Conservation (phyloP, 2,329 filamentous ascomycete genomes). For the Acephala macrosclerotiorum region DNA sequence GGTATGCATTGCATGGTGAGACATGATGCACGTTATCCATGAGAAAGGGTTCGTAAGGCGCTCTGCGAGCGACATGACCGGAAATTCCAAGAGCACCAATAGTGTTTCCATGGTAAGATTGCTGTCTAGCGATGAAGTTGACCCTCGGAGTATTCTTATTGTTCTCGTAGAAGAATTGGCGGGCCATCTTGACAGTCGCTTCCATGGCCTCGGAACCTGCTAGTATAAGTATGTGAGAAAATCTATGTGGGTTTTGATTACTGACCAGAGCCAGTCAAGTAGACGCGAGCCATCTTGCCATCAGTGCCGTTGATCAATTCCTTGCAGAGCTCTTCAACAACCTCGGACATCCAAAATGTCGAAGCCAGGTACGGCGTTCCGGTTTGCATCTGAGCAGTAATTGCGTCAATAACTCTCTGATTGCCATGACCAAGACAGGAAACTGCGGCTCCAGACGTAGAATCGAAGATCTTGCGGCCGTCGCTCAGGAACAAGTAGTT, state of each 20-base stretch:
- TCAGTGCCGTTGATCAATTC: slow-evolving; percentile 49
- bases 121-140: slow-evolving; percentile 68
- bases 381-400: slow-evolving; percentile 62
- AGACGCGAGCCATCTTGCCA: slow-evolving; percentile 59
- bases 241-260: neutral
- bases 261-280: slow-evolving; percentile 64
- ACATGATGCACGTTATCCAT: slow-evolving; percentile 61
- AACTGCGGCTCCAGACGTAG: slow-evolving; percentile 76
- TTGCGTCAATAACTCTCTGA: slow-evolving; percentile 63
- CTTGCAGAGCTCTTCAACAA: slow-evolving; percentile 56
- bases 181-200: slow-evolving; percentile 70
- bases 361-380: slow-evolving; percentile 66
- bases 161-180: slow-evolving; percentile 71
- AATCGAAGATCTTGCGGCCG: slow-evolving; percentile 72
- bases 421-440: slow-evolving; percentile 74
- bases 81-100: slow-evolving; percentile 67
- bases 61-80: slow-evolving; percentile 65
- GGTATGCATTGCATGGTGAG: slow-evolving; percentile 70
- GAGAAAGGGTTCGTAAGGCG: slow-evolving; percentile 64
- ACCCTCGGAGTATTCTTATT: slow-evolving; percentile 52
- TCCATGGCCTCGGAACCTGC: slow-evolving; percentile 73
- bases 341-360: slow-evolving; percentile 61
- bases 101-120: slow-evolving; percentile 76
- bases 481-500: slow-evolving; percentile 41
- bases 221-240: slow-evolving; percentile 14